Evolutionary conservation across 1,284 basidiomycete genomes (phyloP), one percentile per base, ranked within the genome.

Genomic region (Phenoliferia sp.): DNA sequence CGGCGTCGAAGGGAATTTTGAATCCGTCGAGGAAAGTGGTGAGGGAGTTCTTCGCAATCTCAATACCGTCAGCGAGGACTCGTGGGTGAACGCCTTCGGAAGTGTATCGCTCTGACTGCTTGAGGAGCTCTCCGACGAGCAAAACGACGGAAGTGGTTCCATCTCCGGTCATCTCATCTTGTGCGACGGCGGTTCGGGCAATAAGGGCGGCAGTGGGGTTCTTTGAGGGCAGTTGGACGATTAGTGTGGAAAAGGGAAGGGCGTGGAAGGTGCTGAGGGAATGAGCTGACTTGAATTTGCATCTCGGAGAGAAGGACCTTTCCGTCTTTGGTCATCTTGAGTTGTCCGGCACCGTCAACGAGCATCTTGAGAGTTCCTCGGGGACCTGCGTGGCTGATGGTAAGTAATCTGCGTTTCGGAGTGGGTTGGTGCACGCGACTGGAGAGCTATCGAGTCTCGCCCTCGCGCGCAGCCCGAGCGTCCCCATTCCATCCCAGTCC

Each of bases 291-390:
- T 77, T 96, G 94, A 77, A 99, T 99, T 83, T 99, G 96, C 96
- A 99, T 99, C 83, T 99, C 96, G 54, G 94, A 97, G 65, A 99
- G 85, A 64, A 99, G 83, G 56, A 98, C 95, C 82, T 99, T 99
- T 75, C 96, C 96, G 78, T 99, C 96, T 84, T 99, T 99, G 75
- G 96, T 99, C 92, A 99, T 96, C 85, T 98, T 99, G 81, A 99
- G 94, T 83, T 96, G 93, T 19, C 96, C 96, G n/a, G 94, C 85
- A 68, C 96, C 96, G 80, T 99, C 96, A 59, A 99, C 96, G 58
- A 99, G 88, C 94, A 99, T 97, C 84, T 99, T 99, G 75, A 98
- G 86, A 3, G 95, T 98, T 69, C 94, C 94, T 80, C 93, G 83
- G 26, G 94, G 94, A 58, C 94, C 93, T 95, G 26, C 17, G 54